A percentile compares a stretch with the other conserved stretches of the same genome.
Evolutionary conservation across 129 eudicot genomes (phyloP).

Genomic region (Centella asiatica): DNA sequence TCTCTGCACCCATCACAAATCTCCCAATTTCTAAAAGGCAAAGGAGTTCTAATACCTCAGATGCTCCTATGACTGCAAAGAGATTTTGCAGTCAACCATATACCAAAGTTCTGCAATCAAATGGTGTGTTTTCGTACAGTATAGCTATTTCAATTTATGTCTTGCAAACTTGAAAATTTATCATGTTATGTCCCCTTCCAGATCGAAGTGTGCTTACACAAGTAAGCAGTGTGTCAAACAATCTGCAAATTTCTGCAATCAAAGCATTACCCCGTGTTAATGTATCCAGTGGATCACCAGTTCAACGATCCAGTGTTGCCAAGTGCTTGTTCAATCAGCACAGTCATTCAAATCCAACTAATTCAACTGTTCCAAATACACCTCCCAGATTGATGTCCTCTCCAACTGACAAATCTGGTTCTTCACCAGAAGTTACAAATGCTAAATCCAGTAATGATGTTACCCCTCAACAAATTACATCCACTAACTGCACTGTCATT

Average conservation of each 20-base stretch:
- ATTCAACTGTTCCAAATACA: conserved; percentile 66
- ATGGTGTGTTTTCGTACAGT: conserved; percentile 18
- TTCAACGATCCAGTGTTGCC: conserved; percentile 61
- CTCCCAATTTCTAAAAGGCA: conserved; percentile 33
- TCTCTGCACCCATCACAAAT: conserved; percentile 38
- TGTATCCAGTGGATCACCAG: conserved; percentile 19
- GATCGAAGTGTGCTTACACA: conserved; percentile 18
- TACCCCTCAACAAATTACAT: conserved; percentile 48
- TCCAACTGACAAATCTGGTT: conserved; percentile 47
- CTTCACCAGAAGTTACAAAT: conserved; percentile 43
- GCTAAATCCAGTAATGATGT: conserved; percentile 33
- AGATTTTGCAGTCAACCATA: conserved; percentile 31
- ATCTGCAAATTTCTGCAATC: conserved; percentile 16
- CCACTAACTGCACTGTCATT: conserved; percentile 63
- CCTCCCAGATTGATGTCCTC: conserved; percentile 64
- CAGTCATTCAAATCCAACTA: conserved; percentile 32
- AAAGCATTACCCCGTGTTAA: conserved; percentile 18
- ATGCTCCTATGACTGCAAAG: conserved; percentile 36
- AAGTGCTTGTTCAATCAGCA: conserved; percentile 64
- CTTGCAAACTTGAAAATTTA: background rate
- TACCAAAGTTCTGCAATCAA: conserved; percentile 4
- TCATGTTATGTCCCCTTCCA: conserved; percentile 5
- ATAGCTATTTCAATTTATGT: background rate
- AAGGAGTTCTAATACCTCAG: conserved; percentile 21
- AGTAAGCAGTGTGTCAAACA: conserved; percentile 10